Evolutionary conservation across 2,329 filamentous ascomycete genomes (phyloP), one percentile per base, ranked within the genome.

Genomic region (Thelonectria rubi): DNA sequence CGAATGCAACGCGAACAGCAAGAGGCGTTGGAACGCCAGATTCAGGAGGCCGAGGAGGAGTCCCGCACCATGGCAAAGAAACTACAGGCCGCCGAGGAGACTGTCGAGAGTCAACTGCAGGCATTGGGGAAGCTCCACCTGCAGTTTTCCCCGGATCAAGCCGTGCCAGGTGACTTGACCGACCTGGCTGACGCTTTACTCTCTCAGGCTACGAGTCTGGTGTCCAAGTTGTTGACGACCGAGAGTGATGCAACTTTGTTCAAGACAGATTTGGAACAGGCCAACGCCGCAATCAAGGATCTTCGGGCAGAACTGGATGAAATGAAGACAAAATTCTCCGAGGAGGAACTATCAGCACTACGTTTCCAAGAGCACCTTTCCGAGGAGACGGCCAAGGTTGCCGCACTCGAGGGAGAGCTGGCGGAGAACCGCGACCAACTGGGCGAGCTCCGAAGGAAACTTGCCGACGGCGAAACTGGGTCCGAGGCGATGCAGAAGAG

Each of bases 381-480:
- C 0, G 81, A 82, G 55, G 84, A 87, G 66, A 82, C 82, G 69
- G 84, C 86, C 15, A 84, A 81, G 69, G 80, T 82, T 2, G 62
- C 72, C n/a, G 82, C 84, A 2, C 76, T 89, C 0, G 86, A 89
- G 68, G 74, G 71, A 26, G 86, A 89, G 69, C 75, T 88, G 3
- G 81, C 84, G 2, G 87, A 91, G 58, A 87, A 91, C 62, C 88
- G 91, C 40, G 80, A 84, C 14, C 90, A 95, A 68, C 82, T 97
- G 20, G 85, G 84, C 59, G 81, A 85, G 26, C 79, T 97, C 20
- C 87, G 91, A 58, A 80, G 82, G 15, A 91, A 90, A 74, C 89
- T 97, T 72, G 87, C 91, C 1, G 91, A 94, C 65, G 93, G 92
- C 15, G 92, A 95, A 75, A 93, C 89, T 3, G 93, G 93, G 5